These are phyloP conservation scores for Candida andamanensis DNA, from an alignment of 805 yeast species.

Conservation along the genomic window DNA sequence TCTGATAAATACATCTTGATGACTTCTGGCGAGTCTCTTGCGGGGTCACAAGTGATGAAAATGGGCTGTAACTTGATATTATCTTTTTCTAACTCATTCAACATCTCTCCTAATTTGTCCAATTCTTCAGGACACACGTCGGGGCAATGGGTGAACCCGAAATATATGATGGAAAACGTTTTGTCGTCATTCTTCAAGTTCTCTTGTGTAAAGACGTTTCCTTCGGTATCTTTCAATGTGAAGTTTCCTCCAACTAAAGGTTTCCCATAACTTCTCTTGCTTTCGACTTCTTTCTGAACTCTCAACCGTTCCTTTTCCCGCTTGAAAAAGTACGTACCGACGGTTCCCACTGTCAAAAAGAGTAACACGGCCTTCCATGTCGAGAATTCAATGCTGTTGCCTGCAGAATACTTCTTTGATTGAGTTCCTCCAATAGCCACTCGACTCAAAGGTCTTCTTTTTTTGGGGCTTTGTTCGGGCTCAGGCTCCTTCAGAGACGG, in stretches of 20 bases:
- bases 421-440: constrained; percentile 66
- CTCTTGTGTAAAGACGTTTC: constrained; percentile 69
- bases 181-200: constrained; percentile 45
- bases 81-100: constrained; percentile 48
- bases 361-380: constrained; percentile 79
- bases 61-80: constrained; percentile 71
- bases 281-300: constrained; percentile 73
- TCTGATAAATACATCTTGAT: constrained; percentile 77
- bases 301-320: constrained; percentile 72
- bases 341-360: constrained; percentile 66
- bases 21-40: constrained; percentile 85
- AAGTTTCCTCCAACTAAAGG: constrained; percentile 94
- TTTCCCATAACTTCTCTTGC: constrained; percentile 83
- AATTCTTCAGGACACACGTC: constrained; percentile 98
- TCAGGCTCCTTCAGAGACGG: too few relatives aligned
- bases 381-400: constrained; percentile 59
- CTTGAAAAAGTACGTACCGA: constrained; percentile 63
- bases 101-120: constrained; percentile 79
- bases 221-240: constrained; percentile 63
- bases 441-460: constrained; percentile 66
- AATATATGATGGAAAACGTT: constrained; percentile 80
- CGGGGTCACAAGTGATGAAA: constrained; percentile 96
- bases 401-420: constrained; percentile 31
- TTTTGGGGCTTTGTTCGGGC: not conserved
- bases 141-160: constrained; percentile 97